Percentiles rank a stretch among this genome's conserved stretches.
These are phyloP conservation scores for Tetragonia tetragonoides DNA, from an alignment of 148 eudicot genomes.

Conservation along the genomic window DNA sequence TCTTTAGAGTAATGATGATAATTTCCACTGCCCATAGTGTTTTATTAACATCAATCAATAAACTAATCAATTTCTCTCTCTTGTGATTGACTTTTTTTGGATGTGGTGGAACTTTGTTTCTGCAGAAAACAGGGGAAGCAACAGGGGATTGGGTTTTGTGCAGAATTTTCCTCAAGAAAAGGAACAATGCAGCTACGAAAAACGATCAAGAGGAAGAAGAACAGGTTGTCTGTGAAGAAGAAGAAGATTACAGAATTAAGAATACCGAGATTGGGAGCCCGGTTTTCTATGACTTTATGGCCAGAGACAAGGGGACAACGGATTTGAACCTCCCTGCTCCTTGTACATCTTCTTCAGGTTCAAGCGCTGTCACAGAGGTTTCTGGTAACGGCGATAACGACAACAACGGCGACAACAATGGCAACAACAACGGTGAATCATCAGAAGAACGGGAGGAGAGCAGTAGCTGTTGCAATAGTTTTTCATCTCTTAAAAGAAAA, in stretches of 20 bases:
- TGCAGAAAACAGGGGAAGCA: conserved; percentile 35
- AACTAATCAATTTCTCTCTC: conserved; percentile 10
- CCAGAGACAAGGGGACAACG: conserved; percentile 38
- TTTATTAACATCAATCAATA: conserved; percentile 5
- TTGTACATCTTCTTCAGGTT: conserved; percentile 61
- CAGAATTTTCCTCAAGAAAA: conserved; percentile 77
- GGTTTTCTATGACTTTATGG: conserved; percentile 73
- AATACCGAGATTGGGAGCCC: conserved; percentile 27
- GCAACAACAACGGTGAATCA: conserved; percentile 1
- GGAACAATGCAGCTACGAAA: conserved; percentile 39
- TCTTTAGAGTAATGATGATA: conserved; percentile 30
- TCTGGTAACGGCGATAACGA: not conserved
- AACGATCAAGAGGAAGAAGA: conserved; percentile 32
- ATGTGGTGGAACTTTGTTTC: not conserved
- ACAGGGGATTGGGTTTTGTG: conserved; percentile 80
- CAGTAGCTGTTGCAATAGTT: conserved; percentile 59
- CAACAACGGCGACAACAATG: conserved; percentile 2
- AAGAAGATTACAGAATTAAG: not conserved
- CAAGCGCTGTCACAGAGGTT: conserved; percentile 71
- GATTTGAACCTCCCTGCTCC: conserved; percentile 63
- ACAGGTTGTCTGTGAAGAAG: conserved; percentile 26
- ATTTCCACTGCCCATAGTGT: conserved; percentile 12
- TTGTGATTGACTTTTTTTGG: conserved; percentile 26
- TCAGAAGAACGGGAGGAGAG: conserved; percentile 59
- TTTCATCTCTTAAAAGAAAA: conserved; percentile 37